Conservation (phyloP, 1,284 basidiomycete genomes). For the Tilletia walkeri region DNA sequence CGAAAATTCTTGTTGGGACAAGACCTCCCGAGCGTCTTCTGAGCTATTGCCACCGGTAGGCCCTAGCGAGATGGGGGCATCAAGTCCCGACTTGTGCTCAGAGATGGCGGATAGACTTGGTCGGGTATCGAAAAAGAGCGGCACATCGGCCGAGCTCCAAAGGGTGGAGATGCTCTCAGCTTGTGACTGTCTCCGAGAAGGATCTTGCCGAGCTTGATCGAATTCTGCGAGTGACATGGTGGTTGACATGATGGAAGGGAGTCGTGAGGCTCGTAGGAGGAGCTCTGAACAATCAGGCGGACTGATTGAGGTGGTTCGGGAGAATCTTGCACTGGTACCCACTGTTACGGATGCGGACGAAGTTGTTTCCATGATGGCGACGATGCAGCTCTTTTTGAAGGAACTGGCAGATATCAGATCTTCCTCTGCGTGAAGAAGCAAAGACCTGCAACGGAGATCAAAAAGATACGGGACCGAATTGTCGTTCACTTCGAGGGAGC, state of each 20-base stretch:
- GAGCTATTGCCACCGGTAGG: not conserved
- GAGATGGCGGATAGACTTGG: not conserved
- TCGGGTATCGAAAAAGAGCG: conserved; percentile 38
- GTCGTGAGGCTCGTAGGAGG: not conserved
- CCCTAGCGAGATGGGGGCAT: conserved; percentile 1
- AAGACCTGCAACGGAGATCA: too few species aligned
- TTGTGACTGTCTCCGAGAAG: conserved; percentile 3
- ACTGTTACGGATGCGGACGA: not conserved
- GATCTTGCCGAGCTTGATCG: not conserved
- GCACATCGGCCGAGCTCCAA: conserved; percentile 47
- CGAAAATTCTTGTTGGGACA: not conserved
- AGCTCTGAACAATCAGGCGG: conserved; percentile 7
- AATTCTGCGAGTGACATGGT: conserved; percentile 1
- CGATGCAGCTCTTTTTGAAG: too few species aligned
- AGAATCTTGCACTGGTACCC: not conserved
- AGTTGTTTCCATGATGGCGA: not conserved
- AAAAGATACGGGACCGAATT: too few species aligned
- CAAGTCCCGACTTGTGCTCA: not conserved
- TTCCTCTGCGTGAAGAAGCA: too few species aligned
- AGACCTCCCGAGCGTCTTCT: not conserved
- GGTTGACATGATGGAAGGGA: conserved; percentile 11
- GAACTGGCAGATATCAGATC: too few species aligned
- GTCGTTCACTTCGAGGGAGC: too few species aligned
- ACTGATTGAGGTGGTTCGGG: not conserved
- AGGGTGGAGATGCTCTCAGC: conserved; percentile 37